These are phyloP conservation scores for Chytridiales sp. DNA, from an alignment of 371 early-diverging fungal genomes.

Conservation along the genomic window DNA sequence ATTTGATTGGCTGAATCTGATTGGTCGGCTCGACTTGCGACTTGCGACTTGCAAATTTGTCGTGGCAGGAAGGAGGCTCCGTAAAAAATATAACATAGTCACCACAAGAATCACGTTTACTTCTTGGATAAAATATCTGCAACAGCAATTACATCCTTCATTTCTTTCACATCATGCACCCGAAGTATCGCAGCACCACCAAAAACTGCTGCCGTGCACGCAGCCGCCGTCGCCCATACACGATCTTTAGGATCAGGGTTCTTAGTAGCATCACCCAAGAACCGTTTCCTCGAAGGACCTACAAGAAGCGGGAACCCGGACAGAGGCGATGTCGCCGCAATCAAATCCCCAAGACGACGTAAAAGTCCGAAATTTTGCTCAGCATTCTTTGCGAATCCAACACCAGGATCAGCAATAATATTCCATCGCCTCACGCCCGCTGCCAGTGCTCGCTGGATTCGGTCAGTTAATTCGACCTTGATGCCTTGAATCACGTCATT, in stretches of 20 bases:
- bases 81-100: no score
- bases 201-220: conserved; percentile 83
- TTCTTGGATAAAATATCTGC: conserved; percentile 19
- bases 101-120: no score
- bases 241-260: conserved; percentile 72
- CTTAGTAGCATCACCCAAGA: conserved; percentile 54
- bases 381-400: conserved; percentile 93
- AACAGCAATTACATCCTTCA: conserved; percentile 25
- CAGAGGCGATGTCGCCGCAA: conserved; percentile 42
- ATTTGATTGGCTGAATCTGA: no score
- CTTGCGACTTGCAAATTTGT: no score
- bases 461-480: conserved; percentile 61
- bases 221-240: conserved; percentile 92
- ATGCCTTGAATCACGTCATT: conserved; percentile 73
- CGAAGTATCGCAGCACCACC: conserved; percentile 84
- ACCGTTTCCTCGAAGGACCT: conserved; percentile 86
- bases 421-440: conserved; percentile 93
- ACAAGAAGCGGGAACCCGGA: conserved; percentile 73
- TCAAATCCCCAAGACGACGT: conserved; percentile 21
- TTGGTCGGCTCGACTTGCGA: no score
- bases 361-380: conserved; percentile 86
- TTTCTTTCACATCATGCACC: conserved; percentile 83
- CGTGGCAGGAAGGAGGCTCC: no score
- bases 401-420: conserved; percentile 93
- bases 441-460: conserved; percentile 67